Evolutionary conservation across 352 stramenopile species (phyloP).

Genomic region (Phytopythium boreale): DNA sequence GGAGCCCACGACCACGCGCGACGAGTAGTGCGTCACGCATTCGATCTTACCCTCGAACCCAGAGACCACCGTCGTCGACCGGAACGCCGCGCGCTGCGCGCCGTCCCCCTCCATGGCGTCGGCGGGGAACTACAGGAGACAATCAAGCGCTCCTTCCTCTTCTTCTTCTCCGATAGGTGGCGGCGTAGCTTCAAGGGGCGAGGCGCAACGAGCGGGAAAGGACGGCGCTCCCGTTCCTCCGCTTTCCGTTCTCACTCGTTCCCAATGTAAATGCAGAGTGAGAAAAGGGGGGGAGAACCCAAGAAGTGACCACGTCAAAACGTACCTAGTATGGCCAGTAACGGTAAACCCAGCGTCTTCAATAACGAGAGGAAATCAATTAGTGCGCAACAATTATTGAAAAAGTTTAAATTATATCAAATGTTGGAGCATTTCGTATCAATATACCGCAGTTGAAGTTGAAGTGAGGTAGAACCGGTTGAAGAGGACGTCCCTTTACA

Average conservation of each 20-base stretch:
- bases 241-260: too few species aligned
- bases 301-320: background rate
- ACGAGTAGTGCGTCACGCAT: constrained; percentile 86
- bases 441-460: too few species aligned
- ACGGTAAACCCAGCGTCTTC: background rate
- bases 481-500: background rate
- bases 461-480: background rate
- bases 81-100: constrained; percentile 64
- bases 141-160: background rate
- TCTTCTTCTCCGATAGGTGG: background rate
- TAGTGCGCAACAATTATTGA: too few species aligned
- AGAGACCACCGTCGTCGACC: constrained; percentile 64
- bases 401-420: too few species aligned
- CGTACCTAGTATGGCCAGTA: background rate
- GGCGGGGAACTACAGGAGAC: background rate
- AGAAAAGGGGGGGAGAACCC: background rate
- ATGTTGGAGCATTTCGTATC: too few species aligned
- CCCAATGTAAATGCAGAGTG: background rate
- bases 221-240: background rate
- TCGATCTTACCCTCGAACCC: constrained; percentile 82
- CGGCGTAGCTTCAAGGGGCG: background rate
- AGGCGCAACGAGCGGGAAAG: background rate
- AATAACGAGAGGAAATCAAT: background rate
- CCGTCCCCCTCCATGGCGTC: constrained; percentile 7
- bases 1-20: constrained; percentile 80